phyloP scores from a whole-genome alignment of 371 early-diverging fungal genomes.

The Saksenaea oblongispora region DNA sequence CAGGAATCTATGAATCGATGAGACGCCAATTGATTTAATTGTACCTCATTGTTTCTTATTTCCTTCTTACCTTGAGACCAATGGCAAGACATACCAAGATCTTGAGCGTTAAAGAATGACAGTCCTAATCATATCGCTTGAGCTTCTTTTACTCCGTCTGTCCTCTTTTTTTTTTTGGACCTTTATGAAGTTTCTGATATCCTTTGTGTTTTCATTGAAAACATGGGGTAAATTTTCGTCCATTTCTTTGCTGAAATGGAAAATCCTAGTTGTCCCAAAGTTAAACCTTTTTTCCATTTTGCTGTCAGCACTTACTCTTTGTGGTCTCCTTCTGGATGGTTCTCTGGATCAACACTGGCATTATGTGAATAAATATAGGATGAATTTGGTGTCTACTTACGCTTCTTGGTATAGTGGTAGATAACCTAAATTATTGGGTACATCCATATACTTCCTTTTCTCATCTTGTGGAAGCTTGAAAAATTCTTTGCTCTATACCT shows the following conservation, averaged over 20 bases:
- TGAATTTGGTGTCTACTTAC: constrained; percentile 10
- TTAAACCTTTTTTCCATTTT: neutral
- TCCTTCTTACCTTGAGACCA: constrained; percentile 20
- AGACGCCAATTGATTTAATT: neutral
- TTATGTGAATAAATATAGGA: neutral
- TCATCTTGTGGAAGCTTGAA: constrained; percentile 27
- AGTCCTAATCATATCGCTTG: constrained; percentile 6
- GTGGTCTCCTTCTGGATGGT: constrained; percentile 42
- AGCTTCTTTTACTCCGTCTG: neutral
- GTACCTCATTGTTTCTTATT: neutral
- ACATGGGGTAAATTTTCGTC: constrained; percentile 21
- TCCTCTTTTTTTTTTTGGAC: neutral
- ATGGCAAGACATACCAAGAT: constrained; percentile 19
- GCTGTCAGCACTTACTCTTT: constrained; percentile 46
- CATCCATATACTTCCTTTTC: constrained; percentile 21
- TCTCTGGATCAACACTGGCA: constrained; percentile 39
- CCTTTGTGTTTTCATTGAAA: constrained; percentile 8
- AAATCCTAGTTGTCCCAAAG: constrained; percentile 28
- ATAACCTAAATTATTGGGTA: constrained; percentile 28
- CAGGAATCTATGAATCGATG: constrained; percentile 32
- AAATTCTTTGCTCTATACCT: constrained; percentile 40
- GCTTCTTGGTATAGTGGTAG: constrained; percentile 24
- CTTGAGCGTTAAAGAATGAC: constrained; percentile 20
- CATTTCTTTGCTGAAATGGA: constrained; percentile 43
- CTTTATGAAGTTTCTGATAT: constrained; percentile 16